Base-by-base conservation (phyloP, 2,329 filamentous ascomycete species). In the Cryphonectria radicalis region DNA sequence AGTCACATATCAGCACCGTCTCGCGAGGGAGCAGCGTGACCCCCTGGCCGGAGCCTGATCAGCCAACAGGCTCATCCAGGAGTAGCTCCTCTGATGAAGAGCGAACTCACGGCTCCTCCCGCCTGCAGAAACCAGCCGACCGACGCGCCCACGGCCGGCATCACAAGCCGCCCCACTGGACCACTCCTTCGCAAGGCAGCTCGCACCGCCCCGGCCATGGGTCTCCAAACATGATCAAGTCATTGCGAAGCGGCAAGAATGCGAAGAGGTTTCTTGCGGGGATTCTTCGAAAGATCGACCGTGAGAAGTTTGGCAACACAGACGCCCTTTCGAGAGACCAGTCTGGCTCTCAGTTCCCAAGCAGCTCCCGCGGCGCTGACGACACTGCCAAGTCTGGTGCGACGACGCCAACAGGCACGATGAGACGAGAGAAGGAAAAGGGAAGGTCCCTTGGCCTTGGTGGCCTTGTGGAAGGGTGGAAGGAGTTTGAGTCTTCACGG, bases 51-150 rank as follows among this genome's bases (percentile, higher is more conserved):
- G 81, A 83, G 25, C 76, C 77, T 63, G 79, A 82, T 37, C 78
- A 77, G 0, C 80, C 85, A 4, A 85, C 86, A 0, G 85, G 85
- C 1, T 88, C 85, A 19, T 86, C 87, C 1, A 86, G 67, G 13
- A 69, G 85, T 19, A 88, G 86, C 74, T 87, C 88, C 17, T 71
- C 77, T 53, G 83, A 84, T 13, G 75, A 73, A n/a, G 64, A 70
- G 10, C 69, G 68, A 68, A 74, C 74, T 3, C 4, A 79, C 81
- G 57, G 80, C 80, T 43, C 77, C 80, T 43, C 77, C 78, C 35
- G 69, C 62, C 46, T 63, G 53, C 57, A 71, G 13, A 57, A 57
- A 32, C 59, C 66, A 7, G 42, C 69, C n/a, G 71, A 73, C 10
- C 67, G 69, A 17, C 70, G 69, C 66, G 19, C 69, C 22, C 67